These are phyloP conservation scores for Calocera viscosa DNA, from an alignment of 768 basidiomycete species.

Conservation along the genomic window DNA sequence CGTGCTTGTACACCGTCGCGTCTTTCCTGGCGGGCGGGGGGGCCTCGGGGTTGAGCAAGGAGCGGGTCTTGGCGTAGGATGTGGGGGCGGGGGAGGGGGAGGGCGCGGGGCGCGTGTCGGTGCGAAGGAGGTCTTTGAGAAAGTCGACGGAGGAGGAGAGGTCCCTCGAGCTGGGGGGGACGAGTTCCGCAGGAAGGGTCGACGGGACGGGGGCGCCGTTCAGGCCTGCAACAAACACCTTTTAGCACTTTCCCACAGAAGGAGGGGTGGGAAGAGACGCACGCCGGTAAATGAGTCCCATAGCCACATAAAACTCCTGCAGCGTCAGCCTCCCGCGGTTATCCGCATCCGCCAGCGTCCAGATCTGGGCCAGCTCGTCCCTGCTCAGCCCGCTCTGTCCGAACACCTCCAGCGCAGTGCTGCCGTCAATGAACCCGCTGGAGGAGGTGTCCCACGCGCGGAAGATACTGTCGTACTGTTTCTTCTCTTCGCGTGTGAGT, in stretches of 20 bases:
- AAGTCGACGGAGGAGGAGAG: slow-evolving; percentile 82
- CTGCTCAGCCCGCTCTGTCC: slow-evolving; percentile 80
- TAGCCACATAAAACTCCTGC: slow-evolving; percentile 94
- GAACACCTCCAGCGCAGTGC: slow-evolving; percentile 81
- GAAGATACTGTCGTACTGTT: slow-evolving; percentile 93
- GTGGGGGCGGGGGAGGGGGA: slow-evolving; percentile 31
- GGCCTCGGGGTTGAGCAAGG: slow-evolving; percentile 42
- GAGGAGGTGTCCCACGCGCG: slow-evolving; percentile 81
- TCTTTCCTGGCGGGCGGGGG: slow-evolving; percentile 58
- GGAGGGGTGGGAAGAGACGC: slow-evolving; percentile 28
- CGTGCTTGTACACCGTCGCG: slow-evolving; percentile 84
- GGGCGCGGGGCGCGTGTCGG: slow-evolving; percentile 55
- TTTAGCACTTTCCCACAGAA: background rate
- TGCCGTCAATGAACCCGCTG: slow-evolving; percentile 75
- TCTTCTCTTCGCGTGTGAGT: slow-evolving; percentile 79
- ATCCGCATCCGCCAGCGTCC: slow-evolving; percentile 84
- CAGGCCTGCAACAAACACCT: slow-evolving; percentile 42
- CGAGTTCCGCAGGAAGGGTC: slow-evolving; percentile 71
- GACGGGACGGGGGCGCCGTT: slow-evolving; percentile 89
- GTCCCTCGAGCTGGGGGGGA: slow-evolving; percentile 83
- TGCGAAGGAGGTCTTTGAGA: slow-evolving; percentile 72
- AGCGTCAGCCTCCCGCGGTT: slow-evolving; percentile 92
- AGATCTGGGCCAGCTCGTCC: slow-evolving; percentile 85
- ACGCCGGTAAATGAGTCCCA: slow-evolving; percentile 97
- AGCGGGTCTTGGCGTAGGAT: slow-evolving; percentile 55